A percentile compares a stretch with the other conserved stretches of the same genome.
Conservation (phyloP, 1,139 yeast species). For the Saccharomyces hybrid region DNA sequence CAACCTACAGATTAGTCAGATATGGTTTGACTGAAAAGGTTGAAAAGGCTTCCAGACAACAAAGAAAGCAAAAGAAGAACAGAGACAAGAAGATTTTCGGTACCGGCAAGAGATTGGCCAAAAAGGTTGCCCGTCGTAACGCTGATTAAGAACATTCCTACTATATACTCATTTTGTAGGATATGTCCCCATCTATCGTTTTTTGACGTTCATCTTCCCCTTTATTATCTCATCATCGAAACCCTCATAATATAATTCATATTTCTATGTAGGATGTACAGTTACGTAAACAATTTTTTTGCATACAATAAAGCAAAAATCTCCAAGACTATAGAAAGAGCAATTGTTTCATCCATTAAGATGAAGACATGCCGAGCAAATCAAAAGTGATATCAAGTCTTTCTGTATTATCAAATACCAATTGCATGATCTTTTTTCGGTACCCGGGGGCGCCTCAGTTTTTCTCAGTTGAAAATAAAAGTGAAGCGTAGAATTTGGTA, state of each 20-base stretch:
- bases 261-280: not conserved
- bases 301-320: not conserved
- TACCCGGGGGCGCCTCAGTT: not conserved
- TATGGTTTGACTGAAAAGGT: no score
- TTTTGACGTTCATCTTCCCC: not conserved
- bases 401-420: not conserved
- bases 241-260: not conserved
- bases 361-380: not conserved
- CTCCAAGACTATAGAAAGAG: not conserved
- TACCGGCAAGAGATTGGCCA: no score
- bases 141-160: conserved; percentile 32
- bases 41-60: no score
- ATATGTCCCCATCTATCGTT: not conserved
- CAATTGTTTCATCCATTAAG: not conserved
- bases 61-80: no score
- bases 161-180: not conserved
- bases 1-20: no score
- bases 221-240: not conserved
- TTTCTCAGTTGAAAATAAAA: not conserved
- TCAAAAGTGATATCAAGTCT: not conserved
- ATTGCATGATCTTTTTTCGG: not conserved
- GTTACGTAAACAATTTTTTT: not conserved
- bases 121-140: conserved; percentile 48
- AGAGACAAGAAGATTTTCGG: no score
- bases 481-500: no score